Conservation (phyloP, 768 basidiomycete genomes). For the Trametes sanguinea region DNA sequence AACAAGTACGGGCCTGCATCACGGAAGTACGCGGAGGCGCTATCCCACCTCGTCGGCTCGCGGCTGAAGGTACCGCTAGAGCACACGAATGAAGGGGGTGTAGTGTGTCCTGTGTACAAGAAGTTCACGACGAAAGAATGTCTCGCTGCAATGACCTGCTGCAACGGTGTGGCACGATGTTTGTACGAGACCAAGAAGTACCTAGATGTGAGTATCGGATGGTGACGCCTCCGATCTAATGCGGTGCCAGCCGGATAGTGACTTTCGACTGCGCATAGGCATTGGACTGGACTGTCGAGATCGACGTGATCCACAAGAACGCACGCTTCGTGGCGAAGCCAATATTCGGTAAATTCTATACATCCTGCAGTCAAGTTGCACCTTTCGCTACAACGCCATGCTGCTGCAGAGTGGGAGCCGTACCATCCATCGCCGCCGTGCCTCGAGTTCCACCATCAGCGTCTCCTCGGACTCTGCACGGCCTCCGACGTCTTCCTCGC, state of each 20-base stretch:
- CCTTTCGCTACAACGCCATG: neutral
- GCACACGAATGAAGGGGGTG: slow-evolving; percentile 7
- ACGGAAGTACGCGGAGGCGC: slow-evolving; percentile 4
- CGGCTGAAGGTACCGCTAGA: slow-evolving; percentile 13
- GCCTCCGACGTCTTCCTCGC: slow-evolving; percentile 32
- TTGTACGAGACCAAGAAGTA: slow-evolving; percentile 3
- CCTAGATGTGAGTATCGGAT: slow-evolving; percentile 10
- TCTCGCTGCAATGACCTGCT: slow-evolving; percentile 17
- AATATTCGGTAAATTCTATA: slow-evolving; percentile 7
- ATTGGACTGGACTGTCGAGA: slow-evolving; percentile 35
- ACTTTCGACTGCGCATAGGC: slow-evolving; percentile 26
- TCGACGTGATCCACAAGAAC: slow-evolving; percentile 29
- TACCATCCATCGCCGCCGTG: slow-evolving; percentile 28
- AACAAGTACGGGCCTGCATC: slow-evolving; percentile 7
- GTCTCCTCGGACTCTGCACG: slow-evolving; percentile 28
- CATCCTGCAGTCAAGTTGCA: neutral
- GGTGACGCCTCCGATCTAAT: neutral
- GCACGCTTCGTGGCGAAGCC: slow-evolving; percentile 19
- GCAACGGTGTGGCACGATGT: slow-evolving; percentile 16
- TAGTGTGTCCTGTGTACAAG: slow-evolving; percentile 12
- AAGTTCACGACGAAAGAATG: slow-evolving; percentile 17
- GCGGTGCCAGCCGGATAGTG: neutral
- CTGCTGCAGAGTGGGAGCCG: slow-evolving; percentile 29
- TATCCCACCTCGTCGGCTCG: slow-evolving; percentile 10
- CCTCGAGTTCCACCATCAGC: slow-evolving; percentile 31